Percentiles rank a stretch among this genome's conserved stretches.
Evolutionary conservation across 1,284 basidiomycete species (phyloP).

Genomic region (Inonotus hispidus): DNA sequence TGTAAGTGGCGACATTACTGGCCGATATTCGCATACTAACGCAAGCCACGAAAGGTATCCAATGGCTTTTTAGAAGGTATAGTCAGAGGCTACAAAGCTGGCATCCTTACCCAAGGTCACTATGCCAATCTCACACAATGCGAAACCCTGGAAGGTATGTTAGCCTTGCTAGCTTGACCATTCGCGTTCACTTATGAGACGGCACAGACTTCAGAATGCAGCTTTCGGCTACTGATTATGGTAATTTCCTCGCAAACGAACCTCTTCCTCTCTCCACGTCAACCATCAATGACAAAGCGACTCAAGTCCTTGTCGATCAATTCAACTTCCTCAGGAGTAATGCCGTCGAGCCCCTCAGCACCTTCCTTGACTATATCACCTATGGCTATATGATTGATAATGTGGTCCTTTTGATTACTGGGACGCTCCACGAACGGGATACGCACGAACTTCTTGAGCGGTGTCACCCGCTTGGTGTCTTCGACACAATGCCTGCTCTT

Average conservation of each 20-base stretch:
- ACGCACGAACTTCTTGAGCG: slow-evolving; percentile 95
- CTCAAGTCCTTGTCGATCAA: slow-evolving; percentile 91
- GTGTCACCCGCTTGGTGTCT: slow-evolving; percentile 95
- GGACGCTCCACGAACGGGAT: slow-evolving; percentile 95
- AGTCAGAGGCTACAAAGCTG: slow-evolving; percentile 91
- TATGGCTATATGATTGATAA: slow-evolving; percentile 99
- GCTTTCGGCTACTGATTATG: slow-evolving; percentile 94
- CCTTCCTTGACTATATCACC: slow-evolving; percentile 97
- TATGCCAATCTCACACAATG: slow-evolving; percentile 96
- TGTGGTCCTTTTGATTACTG: slow-evolving; percentile 95
- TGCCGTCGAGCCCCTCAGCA: slow-evolving; percentile 85
- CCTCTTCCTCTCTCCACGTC: slow-evolving; percentile 93
- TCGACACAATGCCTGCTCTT: slow-evolving; percentile 99
- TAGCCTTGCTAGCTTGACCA: background rate
- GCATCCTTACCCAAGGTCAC: slow-evolving; percentile 83
- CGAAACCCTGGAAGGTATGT: slow-evolving; percentile 91
- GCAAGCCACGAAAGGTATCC: slow-evolving; percentile 50
- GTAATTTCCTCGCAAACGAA: slow-evolving; percentile 97
- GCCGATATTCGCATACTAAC: slow-evolving; percentile 25
- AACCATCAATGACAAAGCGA: slow-evolving; percentile 94
- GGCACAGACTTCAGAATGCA: slow-evolving; percentile 86
- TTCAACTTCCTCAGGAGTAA: slow-evolving; percentile 94
- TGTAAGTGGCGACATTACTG: slow-evolving; percentile 41
- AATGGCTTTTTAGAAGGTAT: slow-evolving; percentile 89
- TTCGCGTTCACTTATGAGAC: background rate